Conservation (phyloP, 1,284 basidiomycete species). For the Ganoderma meredithae region DNA sequence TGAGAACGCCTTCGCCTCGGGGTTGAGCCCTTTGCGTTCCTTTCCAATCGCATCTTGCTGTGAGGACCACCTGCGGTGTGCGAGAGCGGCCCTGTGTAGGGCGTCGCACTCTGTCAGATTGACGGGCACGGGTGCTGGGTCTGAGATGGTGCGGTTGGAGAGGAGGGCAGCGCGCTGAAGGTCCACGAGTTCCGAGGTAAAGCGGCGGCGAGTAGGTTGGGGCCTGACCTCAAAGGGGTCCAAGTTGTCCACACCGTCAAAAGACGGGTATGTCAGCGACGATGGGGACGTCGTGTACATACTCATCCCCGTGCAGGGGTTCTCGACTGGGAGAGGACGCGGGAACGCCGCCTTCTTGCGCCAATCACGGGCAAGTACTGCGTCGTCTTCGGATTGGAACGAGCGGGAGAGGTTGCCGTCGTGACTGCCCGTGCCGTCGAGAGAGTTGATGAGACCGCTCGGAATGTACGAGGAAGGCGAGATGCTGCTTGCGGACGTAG, state of each 20-base stretch:
- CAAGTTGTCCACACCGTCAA: constrained; percentile 41
- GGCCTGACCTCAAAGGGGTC: constrained; percentile 56
- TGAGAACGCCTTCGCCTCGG: constrained; percentile 85
- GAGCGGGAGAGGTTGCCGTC: constrained; percentile 50
- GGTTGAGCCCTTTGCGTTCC: constrained; percentile 76
- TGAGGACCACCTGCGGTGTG: constrained; percentile 61
- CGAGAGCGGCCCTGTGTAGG: constrained; percentile 31
- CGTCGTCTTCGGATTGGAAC: constrained; percentile 64
- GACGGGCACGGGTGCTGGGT: constrained; percentile 42
- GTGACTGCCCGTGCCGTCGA: constrained; percentile 48
- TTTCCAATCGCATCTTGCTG: constrained; percentile 39
- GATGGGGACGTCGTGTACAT: constrained; percentile 46
- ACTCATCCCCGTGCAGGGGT: constrained; percentile 33
- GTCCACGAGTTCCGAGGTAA: constrained; percentile 43
- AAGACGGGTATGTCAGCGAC: constrained; percentile 40
- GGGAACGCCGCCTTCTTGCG: constrained; percentile 39
- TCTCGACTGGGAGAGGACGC: constrained; percentile 38
- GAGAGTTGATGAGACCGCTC: constrained; percentile 61
- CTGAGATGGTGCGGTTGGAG: constrained; percentile 49
- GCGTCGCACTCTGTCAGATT: constrained; percentile 24
- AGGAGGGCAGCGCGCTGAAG: constrained; percentile 44
- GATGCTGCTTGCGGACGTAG: constrained; percentile 32
- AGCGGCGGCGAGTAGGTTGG: constrained; percentile 37
- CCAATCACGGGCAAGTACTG: constrained; percentile 61
- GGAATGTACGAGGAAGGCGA: constrained; percentile 60